Base-by-base conservation (phyloP, 2,329 filamentous ascomycete species). In the Ploettnerulaceae sp. region DNA sequence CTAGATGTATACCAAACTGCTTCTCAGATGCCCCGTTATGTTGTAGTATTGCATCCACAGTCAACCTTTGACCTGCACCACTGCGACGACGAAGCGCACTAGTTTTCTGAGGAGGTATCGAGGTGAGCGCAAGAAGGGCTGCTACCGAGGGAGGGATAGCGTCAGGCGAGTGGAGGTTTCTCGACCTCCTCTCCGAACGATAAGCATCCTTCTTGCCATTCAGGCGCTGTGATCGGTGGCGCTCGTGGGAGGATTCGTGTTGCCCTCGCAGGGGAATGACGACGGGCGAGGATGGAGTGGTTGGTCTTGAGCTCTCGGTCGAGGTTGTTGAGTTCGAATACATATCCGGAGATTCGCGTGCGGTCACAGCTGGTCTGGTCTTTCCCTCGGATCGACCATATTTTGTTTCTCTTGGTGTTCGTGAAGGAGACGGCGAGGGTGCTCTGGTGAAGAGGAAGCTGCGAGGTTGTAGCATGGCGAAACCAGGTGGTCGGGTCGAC, bases 101-200 rank as follows among this genome's bases (percentile, higher is more conserved):
- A 21, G 49, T 53, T 32, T 66, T 71, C 54, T 71, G 64, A 39
- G 73, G 64, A 55, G 69, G 80, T 39, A 84, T 84, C 51, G 71
- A 74, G 22, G 80, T 84, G 43, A 80, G 69, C 24, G 80, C 80
- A 25, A 84, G 67, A 21, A 84, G 67, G 9, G 77, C 77, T 5
- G 77, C 77, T 21, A 83, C 72, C 0, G 78, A 80, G 0, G 79
- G 72, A 4, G 79, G 74, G 17, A 83, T 69, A 12, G 71, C 67
- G 47, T 79, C 75, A 5, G 76, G 71, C 1, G 73, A 72, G 59
- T 75, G 73, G 2, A 68, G 63, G 44, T 74, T 69, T 48, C 64
- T 67, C 7, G 64, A 62, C 31, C 64, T 64, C 28, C 61, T 64
- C 24, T 51, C 43, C 5, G 52, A 40, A 5, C 47, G 44, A 3